phyloP scores from a whole-genome alignment of 2,329 filamentous ascomycete species.

The Aspergillus novoparasiticus region DNA sequence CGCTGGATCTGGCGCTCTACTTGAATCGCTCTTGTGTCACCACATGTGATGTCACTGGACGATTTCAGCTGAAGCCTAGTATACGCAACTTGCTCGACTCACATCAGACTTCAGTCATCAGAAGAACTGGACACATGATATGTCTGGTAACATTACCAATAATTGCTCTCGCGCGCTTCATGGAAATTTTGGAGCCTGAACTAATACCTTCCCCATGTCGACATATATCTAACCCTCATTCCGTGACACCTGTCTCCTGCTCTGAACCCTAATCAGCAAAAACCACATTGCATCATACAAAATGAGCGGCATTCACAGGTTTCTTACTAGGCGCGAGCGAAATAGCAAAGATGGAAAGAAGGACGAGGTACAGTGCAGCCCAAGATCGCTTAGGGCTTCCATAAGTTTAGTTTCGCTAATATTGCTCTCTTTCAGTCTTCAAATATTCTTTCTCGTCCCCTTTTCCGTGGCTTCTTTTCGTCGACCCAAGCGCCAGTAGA shows the following conservation, averaged over 20 bases:
- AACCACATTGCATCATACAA: conserved; percentile 5
- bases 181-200: conserved; percentile 33
- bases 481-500: conserved; percentile 25
- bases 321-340: conserved; percentile 44
- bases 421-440: conserved; percentile 21
- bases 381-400: neutral
- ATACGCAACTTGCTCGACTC: conserved; percentile 5
- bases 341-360: conserved; percentile 34
- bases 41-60: conserved; percentile 26
- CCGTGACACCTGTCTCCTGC: conserved; percentile 8
- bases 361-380: conserved; percentile 32
- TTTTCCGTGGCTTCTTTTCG: conserved; percentile 36
- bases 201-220: conserved; percentile 29
- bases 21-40: conserved; percentile 1
- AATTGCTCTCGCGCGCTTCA: conserved; percentile 18
- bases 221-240: conserved; percentile 11
- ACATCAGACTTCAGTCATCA: conserved; percentile 16
- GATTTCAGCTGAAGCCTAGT: conserved; percentile 22
- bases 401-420: conserved; percentile 13
- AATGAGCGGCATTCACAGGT: conserved; percentile 47
- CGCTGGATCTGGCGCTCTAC: neutral
- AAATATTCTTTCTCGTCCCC: conserved; percentile 27
- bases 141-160: conserved; percentile 12
- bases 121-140: conserved; percentile 28
- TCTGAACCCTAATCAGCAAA: conserved; percentile 7